A percentile compares a stretch with the other conserved stretches of the same genome.
Evolutionary conservation across 805 yeast genomes (phyloP).

Genomic region (Priceomyces carsonii): DNA sequence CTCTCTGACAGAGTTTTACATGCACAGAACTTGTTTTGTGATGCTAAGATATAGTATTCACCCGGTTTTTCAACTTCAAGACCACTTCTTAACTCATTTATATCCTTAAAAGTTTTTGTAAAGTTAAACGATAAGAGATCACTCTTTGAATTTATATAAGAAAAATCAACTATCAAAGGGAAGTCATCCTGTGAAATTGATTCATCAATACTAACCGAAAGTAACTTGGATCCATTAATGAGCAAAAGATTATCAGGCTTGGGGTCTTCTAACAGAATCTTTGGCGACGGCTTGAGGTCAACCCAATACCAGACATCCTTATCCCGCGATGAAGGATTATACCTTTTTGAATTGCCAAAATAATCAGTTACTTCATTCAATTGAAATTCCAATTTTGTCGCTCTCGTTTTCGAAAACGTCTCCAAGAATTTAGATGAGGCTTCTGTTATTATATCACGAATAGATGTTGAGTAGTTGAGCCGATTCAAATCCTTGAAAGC

Average conservation of each 20-base stretch:
- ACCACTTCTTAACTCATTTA: conserved; percentile 29
- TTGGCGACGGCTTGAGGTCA: conserved; percentile 27
- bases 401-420: conserved; percentile 16
- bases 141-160: conserved; percentile 25
- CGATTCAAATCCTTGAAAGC: conserved; percentile 34
- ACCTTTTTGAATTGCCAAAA: conserved; percentile 31
- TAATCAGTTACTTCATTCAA: conserved; percentile 32
- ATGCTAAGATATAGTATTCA: conserved; percentile 53
- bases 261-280: conserved; percentile 20
- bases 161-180: conserved; percentile 46
- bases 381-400: conserved; percentile 34
- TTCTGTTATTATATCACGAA: conserved; percentile 37
- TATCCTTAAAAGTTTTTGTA: conserved; percentile 24
- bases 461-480: conserved; percentile 20
- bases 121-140: conserved; percentile 17
- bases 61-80: conserved; percentile 61
- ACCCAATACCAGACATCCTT: conserved; percentile 32
- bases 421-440: conserved; percentile 30
- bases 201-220: conserved; percentile 15
- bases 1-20: conserved; percentile 50
- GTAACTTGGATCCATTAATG: conserved; percentile 17
- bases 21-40: conserved; percentile 62
- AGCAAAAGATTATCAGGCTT: conserved; percentile 22
- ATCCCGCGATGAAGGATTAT: conserved; percentile 39
- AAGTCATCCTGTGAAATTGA: conserved; percentile 32